Conservation (phyloP, 2,329 filamentous ascomycete species). For the Coniella vitis region DNA sequence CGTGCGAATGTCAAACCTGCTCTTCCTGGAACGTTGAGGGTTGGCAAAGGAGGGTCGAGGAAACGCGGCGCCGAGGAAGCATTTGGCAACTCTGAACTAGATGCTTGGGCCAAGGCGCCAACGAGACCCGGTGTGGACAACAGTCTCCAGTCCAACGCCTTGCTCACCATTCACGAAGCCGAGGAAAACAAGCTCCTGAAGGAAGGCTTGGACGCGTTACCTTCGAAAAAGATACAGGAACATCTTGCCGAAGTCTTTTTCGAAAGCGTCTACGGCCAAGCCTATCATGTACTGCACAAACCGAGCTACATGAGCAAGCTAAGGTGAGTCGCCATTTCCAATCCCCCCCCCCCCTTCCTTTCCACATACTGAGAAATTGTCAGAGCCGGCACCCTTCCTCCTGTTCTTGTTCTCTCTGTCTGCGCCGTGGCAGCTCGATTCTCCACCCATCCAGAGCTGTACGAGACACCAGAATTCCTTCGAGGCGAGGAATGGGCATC, state of each 20-base stretch:
- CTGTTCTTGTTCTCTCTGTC: constrained; percentile 86
- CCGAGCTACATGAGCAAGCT: constrained; percentile 92
- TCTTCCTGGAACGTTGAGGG: constrained; percentile 47
- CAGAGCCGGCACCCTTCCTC: constrained; percentile 72
- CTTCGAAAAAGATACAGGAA: constrained; percentile 81
- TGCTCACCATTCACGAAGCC: constrained; percentile 51
- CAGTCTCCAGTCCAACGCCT: constrained; percentile 43
- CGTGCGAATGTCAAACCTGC: constrained; percentile 81
- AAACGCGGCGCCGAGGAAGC: constrained; percentile 84
- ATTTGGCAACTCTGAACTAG: constrained; percentile 67
- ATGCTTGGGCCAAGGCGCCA: constrained; percentile 66
- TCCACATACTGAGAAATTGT: constrained; percentile 8
- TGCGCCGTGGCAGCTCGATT: constrained; percentile 95
- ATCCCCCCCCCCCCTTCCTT: too few relatives aligned
- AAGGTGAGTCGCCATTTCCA: constrained; percentile 40
- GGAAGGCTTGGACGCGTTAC: constrained; percentile 78
- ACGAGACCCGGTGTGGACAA: constrained; percentile 42
- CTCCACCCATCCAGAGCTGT: constrained; percentile 75
- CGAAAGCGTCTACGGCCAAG: constrained; percentile 90
- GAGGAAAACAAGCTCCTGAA: constrained; percentile 72
- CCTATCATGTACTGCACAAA: constrained; percentile 90
- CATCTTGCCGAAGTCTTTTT: constrained; percentile 94
- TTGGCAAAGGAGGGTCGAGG: constrained; percentile 53
- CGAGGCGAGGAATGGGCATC: constrained; percentile 88
- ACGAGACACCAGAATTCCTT: constrained; percentile 70